Evolutionary conservation across 176 grass and related monocot genomes (phyloP), one percentile per base, ranked within the genome.

Genomic region (Pontederia crassipes): DNA sequence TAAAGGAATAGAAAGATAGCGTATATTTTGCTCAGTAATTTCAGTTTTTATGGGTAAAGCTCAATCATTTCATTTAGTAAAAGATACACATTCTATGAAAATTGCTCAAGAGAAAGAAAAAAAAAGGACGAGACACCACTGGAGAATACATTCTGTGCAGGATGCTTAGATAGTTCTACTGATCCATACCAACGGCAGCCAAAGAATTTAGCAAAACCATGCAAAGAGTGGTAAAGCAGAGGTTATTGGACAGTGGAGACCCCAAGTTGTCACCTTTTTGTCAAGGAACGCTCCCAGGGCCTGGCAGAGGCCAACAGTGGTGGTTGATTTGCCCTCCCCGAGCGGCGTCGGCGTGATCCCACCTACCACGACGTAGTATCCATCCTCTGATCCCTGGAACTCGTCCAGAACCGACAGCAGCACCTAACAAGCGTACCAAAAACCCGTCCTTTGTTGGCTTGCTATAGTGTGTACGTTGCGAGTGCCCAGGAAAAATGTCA

Each of bases 311-410:
- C 87, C 84, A 15, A 98, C 87, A 9, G 93, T 92, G 49, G 93
- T 92, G 8, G 87, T 98, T 16, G 87, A 98, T 65, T 92, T 92
- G 46, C 93, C 93, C 81, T 98, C 87, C 53, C 93, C 84, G 10
- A 98, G 93, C 14, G 93, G 87, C 52, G 87, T 92, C 52, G 93
- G 87, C 35, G 84, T 98, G 59, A 98, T 92, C 46, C 93, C 93
- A 45, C 87, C 87, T 8, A 98, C 87, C 12, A 92, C 93, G 57
- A 98, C 93, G 60, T 98, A 98, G 75, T 89, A 88, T 53, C 88
- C 84, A 15, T 98, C 87, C 65, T 86, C 87, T 71, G 81, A 78
- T 77, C 48, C 74, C 62, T 89, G 54, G 12, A 98, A 59, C 28
- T 81, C 68, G 59, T 79, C 81, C 18, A 91, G 67, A 80, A 75